These are phyloP conservation scores for Artemisia tridentata DNA, from an alignment of 129 eudicot species.

Conservation along the genomic window DNA sequence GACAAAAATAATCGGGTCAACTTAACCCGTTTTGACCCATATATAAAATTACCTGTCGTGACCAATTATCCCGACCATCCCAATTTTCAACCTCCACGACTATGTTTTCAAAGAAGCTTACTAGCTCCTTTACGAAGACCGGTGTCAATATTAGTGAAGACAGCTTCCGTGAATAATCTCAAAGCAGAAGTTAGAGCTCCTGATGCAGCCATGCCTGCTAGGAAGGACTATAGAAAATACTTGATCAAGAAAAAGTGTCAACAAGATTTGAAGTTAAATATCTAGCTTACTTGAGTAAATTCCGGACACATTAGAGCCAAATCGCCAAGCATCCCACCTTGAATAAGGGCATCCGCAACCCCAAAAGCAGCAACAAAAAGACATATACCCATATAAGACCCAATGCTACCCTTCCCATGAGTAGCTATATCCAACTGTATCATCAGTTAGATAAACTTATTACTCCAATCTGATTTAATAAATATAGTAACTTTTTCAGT, in stretches of 20 bases:
- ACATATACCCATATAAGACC: conserved; percentile 53
- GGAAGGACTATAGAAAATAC: conserved; percentile 51
- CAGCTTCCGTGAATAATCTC: conserved; percentile 70
- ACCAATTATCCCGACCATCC: too few relatives aligned
- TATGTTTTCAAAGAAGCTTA: conserved; percentile 14
- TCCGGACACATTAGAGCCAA: conserved; percentile 78
- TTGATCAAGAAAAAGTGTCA: not conserved
- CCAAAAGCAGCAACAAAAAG: conserved; percentile 62
- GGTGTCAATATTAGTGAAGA: conserved; percentile 44
- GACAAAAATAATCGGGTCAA: too few relatives aligned
- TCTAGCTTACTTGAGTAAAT: conserved; percentile 52
- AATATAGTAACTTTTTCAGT: too few relatives aligned
- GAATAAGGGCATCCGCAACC: conserved; percentile 72
- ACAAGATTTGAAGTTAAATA: not conserved
- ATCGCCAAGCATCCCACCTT: conserved; percentile 85
- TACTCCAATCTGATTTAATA: too few relatives aligned
- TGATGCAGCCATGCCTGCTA: conserved; percentile 77
- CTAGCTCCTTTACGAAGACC: conserved; percentile 79
- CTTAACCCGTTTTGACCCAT: too few relatives aligned
- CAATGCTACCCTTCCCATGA: conserved; percentile 64
- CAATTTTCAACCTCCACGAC: not conserved
- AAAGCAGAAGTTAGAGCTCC: conserved; percentile 71
- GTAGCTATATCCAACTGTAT: conserved; percentile 59
- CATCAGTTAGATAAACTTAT: not conserved
- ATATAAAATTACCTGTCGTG: too few relatives aligned